Evolutionary conservation across 2,329 filamentous ascomycete genomes (phyloP).

Genomic region (Phyllachora maydis): DNA sequence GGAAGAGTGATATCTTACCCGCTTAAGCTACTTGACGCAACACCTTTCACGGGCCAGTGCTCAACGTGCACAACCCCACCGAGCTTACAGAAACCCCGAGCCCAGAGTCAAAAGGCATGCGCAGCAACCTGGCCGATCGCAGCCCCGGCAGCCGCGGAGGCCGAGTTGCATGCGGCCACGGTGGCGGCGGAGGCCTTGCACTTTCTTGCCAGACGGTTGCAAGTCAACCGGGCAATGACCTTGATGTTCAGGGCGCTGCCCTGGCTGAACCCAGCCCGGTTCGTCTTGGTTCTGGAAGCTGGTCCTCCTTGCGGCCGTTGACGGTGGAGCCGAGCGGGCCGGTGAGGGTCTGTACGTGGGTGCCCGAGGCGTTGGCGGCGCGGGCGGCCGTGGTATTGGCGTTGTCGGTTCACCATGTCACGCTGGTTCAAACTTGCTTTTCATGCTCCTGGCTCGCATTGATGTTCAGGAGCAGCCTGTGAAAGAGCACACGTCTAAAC

Average conservation of each 20-base stretch:
- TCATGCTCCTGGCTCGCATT: too few relatives aligned
- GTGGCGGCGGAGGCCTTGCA: constrained; percentile 12
- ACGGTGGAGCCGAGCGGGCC: constrained; percentile 25
- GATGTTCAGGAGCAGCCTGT: too few relatives aligned
- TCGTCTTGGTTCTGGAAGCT: constrained; percentile 18
- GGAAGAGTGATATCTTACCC: too few relatives aligned
- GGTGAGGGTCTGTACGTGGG: constrained; percentile 23
- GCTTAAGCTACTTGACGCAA: too few relatives aligned
- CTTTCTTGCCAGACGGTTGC: constrained; percentile 13
- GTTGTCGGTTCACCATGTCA: too few relatives aligned
- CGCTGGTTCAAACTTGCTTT: too few relatives aligned
- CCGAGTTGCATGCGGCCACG: constrained; percentile 12
- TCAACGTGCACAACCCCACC: not conserved
- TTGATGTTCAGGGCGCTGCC: constrained; percentile 20
- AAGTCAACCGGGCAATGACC: constrained; percentile 17
- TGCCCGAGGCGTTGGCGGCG: constrained; percentile 6
- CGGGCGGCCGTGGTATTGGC: constrained; percentile 1
- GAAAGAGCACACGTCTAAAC: too few relatives aligned
- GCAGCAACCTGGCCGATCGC: constrained; percentile 14
- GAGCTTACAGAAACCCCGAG: constrained; percentile 12
- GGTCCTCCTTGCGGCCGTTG: constrained; percentile 23
- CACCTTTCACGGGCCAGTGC: not conserved
- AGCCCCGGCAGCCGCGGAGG: constrained; percentile 11
- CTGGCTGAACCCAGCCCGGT: constrained; percentile 24
- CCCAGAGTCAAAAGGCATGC: constrained; percentile 16